Conservation (phyloP, 371 early-diverging fungal species). For the Rhizopus arrhizus region DNA sequence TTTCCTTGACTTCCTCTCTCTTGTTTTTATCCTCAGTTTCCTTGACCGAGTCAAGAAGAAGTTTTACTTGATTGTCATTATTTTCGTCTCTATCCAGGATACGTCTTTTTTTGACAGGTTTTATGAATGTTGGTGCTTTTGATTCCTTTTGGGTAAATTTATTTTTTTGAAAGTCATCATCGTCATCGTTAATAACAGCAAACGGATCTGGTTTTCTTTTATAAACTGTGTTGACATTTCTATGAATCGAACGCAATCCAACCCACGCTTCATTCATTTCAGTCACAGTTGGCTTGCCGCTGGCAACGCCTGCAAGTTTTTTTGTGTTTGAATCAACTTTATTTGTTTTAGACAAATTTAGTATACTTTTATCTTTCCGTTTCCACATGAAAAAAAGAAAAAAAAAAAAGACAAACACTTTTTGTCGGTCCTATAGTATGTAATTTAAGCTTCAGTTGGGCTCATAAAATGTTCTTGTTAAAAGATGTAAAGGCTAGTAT, state of each 20-base stretch:
- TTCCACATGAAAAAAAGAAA: too few species aligned
- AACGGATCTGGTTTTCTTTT: conserved; percentile 1
- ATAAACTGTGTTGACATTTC: not conserved
- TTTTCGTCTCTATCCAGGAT: not conserved
- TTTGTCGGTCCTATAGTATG: too few species aligned
- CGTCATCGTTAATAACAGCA: not conserved
- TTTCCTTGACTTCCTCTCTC: not conserved
- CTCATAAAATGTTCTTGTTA: too few species aligned
- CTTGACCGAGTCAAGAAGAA: not conserved
- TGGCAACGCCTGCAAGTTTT: too few species aligned
- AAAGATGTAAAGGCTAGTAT: too few species aligned
- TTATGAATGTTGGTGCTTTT: not conserved
- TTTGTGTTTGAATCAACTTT: too few species aligned
- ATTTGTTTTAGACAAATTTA: too few species aligned
- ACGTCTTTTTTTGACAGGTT: not conserved
- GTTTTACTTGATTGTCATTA: not conserved
- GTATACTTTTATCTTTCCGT: too few species aligned
- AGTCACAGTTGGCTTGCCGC: too few species aligned
- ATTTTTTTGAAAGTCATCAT: conserved; percentile 6
- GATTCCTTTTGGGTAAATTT: not conserved
- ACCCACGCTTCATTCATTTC: not conserved
- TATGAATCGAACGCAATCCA: too few species aligned
- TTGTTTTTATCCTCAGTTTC: not conserved
- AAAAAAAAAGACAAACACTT: too few species aligned
- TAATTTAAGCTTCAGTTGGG: too few species aligned